Evolutionary conservation across 495 filamentous ascomycete species (phyloP).

Genomic region (Aspergillus olivimuriae): DNA sequence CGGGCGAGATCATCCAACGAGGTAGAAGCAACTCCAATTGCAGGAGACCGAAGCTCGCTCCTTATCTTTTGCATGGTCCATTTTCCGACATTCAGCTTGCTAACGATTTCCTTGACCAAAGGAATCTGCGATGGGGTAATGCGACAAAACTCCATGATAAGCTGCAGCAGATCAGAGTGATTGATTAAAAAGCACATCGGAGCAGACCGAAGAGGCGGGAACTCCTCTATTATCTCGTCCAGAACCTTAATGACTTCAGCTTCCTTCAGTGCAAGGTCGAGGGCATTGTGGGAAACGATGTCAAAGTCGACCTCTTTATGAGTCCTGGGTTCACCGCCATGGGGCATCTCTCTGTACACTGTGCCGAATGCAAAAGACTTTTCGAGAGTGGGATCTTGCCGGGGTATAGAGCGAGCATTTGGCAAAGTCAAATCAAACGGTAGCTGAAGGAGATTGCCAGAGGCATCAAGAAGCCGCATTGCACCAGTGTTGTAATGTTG

Average conservation of each 20-base stretch:
- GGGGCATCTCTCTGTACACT: conserved; percentile 75
- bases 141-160: conserved; percentile 83
- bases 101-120: conserved; percentile 73
- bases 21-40: conserved; percentile 78
- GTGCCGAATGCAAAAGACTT: conserved; percentile 85
- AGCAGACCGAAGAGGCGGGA: conserved; percentile 62
- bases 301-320: conserved; percentile 94
- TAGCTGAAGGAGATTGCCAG: conserved; percentile 79
- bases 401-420: conserved; percentile 78
- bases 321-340: conserved; percentile 71
- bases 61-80: conserved; percentile 82
- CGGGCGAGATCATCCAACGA: conserved; percentile 82
- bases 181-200: conserved; percentile 91
- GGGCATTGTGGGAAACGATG: conserved; percentile 70
- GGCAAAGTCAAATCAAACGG: conserved; percentile 90
- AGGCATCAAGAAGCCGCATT: conserved; percentile 72
- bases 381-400: conserved; percentile 57
- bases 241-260: conserved; percentile 92
- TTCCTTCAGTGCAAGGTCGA: conserved; percentile 85
- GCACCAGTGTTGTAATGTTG: conserved; percentile 65
- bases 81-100: conserved; percentile 78
- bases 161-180: conserved; percentile 75
- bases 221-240: conserved; percentile 80
- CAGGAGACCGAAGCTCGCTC: conserved; percentile 70
- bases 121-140: conserved; percentile 63